Base-by-base conservation (phyloP, 2,329 filamentous ascomycete species). In the Knufia petricola region DNA sequence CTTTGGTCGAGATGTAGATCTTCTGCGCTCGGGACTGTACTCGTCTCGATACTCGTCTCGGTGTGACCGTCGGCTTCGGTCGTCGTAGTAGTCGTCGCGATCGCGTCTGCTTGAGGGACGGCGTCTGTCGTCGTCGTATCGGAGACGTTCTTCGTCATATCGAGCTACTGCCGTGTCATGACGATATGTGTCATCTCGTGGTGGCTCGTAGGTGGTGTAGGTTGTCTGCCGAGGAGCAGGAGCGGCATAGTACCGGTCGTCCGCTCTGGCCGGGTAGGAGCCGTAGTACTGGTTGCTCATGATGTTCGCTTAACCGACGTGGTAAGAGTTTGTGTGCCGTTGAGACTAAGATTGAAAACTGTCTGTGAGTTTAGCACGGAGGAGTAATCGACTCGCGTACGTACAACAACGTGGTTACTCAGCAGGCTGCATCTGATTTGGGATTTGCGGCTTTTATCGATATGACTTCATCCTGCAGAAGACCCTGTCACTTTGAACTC, bases 131-230 rank as follows among this genome's bases (percentile, higher is more conserved):
- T 52, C 51, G n/a, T 28, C 21, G 30, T 56, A 40, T 3, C 50
- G 48, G 44, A 39, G 30, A 17, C 51, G 49, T 19, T 43, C 30
- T 13, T 51, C 50, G 19, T 48, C 48, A 34, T 55, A 58, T 30
- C 51, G 48, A 9, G 50, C 51, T 20, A 57, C 50, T 42, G 53
- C 53, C 51, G 51, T 53, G 6, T 46, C 54, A 23, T 46, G 55
- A 51, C 37, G 38, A 39, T 57, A 57, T 30, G 52, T 50, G 21
- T 57, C 52, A 31, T 58, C 55, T 8, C 50, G 51, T 10, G 56
- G 46, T 36, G 55, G 56, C 28, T 51, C 53, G 38, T 58, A 57
- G 9, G 41, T 31, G 20, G 12, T 36, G 30, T 46, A 46, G n/a
- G 44, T 48, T 21, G 49, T 43, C 1, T 28, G 26, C 26, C 26